Percentiles rank a stretch among this genome's conserved stretches.
phyloP scores from a whole-genome alignment of 2,329 filamentous ascomycete species.

The Aspergillus unguis region DNA sequence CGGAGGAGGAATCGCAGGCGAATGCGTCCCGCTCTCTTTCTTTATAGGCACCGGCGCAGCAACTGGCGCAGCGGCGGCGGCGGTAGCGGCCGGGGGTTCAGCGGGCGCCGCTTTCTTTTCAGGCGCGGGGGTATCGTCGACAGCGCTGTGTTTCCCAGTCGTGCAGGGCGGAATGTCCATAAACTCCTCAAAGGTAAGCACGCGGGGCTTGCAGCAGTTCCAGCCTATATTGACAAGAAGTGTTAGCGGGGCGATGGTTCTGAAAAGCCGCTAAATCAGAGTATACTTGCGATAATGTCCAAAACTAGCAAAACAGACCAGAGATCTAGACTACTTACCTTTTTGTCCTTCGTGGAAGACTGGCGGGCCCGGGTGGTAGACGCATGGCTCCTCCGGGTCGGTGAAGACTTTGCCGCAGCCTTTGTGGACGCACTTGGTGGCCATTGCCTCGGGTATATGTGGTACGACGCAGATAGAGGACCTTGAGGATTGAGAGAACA shows the following conservation, averaged over 20 bases:
- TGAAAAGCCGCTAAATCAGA: conserved; percentile 6
- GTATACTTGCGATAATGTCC: conserved; percentile 8
- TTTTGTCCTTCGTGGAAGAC: conserved; percentile 98
- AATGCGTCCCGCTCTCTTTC: conserved; percentile 15
- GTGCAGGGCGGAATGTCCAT: conserved; percentile 90
- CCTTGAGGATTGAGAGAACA: neutral
- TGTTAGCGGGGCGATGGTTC: conserved; percentile 1
- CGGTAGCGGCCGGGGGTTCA: conserved; percentile 16
- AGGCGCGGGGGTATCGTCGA: conserved; percentile 64
- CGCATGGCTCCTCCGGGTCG: conserved; percentile 76
- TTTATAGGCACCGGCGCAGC: neutral
- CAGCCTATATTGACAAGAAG: conserved; percentile 61
- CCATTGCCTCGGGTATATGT: conserved; percentile 24
- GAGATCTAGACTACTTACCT: conserved; percentile 56
- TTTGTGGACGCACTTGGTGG: conserved; percentile 84
- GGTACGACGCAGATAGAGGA: neutral
- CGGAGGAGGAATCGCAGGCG: conserved; percentile 31
- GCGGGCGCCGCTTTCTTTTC: conserved; percentile 33
- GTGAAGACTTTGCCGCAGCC: conserved; percentile 88
- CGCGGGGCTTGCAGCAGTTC: conserved; percentile 98
- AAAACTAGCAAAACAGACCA: conserved; percentile 18
- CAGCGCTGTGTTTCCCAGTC: conserved; percentile 84
- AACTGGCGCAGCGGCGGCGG: conserved; percentile 16
- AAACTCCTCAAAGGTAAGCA: conserved; percentile 98
- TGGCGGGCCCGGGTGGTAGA: conserved; percentile 90